Evolutionary conservation across 2,329 filamentous ascomycete genomes (phyloP), one percentile per base, ranked within the genome.

Genomic region (Hypoxylon sp.): DNA sequence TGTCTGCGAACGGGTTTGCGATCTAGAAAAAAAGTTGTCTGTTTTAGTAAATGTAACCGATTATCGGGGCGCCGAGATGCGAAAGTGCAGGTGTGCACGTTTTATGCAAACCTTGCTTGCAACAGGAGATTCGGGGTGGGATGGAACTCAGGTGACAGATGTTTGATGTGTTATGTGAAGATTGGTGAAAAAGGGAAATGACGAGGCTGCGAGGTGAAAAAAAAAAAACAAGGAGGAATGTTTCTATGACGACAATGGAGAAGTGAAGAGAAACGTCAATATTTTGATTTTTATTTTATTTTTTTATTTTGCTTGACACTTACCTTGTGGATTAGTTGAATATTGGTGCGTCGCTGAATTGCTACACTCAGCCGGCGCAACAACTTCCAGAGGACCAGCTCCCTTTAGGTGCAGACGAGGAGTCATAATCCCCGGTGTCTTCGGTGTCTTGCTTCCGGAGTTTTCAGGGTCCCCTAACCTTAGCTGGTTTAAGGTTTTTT

Each of bases 1-100:
- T 75, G 75, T 73, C 71, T 75, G 47, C 73, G 73, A 29, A 69
- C 63, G 42, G 69, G 68, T 71, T 73, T 74, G 57, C 71, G 73
- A 67, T 76, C 76, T 78, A 24, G 47, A 39, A 54, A 50, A 59
- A 57, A n/a, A 42, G 55, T 52, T n/a, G 37, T 63, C 39, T 24
- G 29, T 63, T 44, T 75, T 59, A 74, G 64, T 60, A 69, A 60
- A 59, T 66, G 68, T 53, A 61, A 67, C 72, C 72, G 74, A 74
- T 73, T 48, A 64, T 71, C 69, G 69, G 69, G 66, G 66, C 48
- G 22, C 44, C 50, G 61, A 68, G 19, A 14, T 54, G 58, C 31
- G 44, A 24, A 58, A 37, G 31, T 55, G 48, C 52, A 39, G 58
- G 35, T 44, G 54, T 50, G 53, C 47, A 53, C 35, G 31, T 50